Percentiles rank a stretch among this genome's conserved stretches.
Conservation (phyloP, 192 early-diverging fungal species). For the Rhizophagus prolifer region DNA sequence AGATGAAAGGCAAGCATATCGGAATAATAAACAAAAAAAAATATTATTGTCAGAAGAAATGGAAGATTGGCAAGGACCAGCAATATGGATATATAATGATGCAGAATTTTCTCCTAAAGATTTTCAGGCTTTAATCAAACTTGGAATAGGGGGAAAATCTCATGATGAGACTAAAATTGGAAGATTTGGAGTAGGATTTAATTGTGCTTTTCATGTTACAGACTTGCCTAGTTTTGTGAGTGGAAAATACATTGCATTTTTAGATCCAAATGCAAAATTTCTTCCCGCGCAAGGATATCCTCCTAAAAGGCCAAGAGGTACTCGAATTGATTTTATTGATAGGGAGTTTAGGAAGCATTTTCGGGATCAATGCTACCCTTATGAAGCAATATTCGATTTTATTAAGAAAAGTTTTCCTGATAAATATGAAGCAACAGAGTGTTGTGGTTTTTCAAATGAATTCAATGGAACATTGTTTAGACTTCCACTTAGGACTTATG, state of each 20-base stretch:
- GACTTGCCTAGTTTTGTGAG: slow-evolving; percentile 32
- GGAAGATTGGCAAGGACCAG: slow-evolving; percentile 31
- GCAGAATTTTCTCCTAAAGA: slow-evolving; percentile 15
- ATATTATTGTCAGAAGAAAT: not conserved
- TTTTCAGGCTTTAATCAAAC: slow-evolving; percentile 18
- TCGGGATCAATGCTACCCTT: not conserved
- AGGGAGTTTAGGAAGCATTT: not conserved
- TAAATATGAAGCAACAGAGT: not conserved
- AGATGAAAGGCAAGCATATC: too few species aligned
- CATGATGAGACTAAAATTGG: not conserved
- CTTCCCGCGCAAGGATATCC: slow-evolving; percentile 11
- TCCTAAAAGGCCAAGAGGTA: not conserved
- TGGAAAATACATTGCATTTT: slow-evolving; percentile 19
- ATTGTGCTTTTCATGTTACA: slow-evolving; percentile 24
- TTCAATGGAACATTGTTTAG: slow-evolving; percentile 1
- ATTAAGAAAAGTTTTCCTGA: not conserved
- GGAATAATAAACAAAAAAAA: not conserved
- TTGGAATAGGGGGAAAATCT: slow-evolving; percentile 27
- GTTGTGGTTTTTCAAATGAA: not conserved
- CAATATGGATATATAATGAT: slow-evolving; percentile 34
- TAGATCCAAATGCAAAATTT: slow-evolving; percentile 30
- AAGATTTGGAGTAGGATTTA: slow-evolving; percentile 16
- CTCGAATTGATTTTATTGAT: not conserved
- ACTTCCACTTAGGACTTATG: not conserved
- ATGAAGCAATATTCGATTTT: not conserved